Evolutionary conservation across 202 grass and related monocot genomes (phyloP), one percentile per base, ranked within the genome.

Genomic region (Cymbopogon flexuosus): DNA sequence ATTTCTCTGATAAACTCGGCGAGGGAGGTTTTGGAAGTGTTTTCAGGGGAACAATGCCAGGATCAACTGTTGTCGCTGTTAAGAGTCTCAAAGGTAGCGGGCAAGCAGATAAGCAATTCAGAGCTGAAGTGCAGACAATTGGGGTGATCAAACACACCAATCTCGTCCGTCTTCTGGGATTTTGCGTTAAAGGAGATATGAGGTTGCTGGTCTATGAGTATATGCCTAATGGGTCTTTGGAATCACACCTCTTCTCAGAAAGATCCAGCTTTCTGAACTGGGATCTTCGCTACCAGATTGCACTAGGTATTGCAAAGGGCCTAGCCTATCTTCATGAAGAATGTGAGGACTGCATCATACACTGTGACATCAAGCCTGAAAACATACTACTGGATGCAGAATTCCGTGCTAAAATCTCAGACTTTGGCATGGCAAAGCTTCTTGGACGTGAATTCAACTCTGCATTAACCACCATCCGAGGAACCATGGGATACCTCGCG

Each of bases 381-480:
- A 94, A 91, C 57, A 85, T 94, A 79, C 70, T 94, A 15, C 83
- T 94, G 2, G 86, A 94, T 68, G 45, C n/a, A 15, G 69, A 86
- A 4, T 89, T 93, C 29, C 68, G 83, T 3, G 66, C 88, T 12
- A 93, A 91, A 54, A 89, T 93, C 5, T 72, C 79, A 0, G 91
- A 93, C 77, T 93, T 93, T 13, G 91, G 91, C 43, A 89, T 93
- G 91, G 91, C 88, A 0, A 93, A 93, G 83, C 83, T 93, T 42
- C 75, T 93, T 31, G 80, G 80, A 0, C 85, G 88, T 62, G 88
- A 93, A 54, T 83, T 84, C 37, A 89, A 85, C 68, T 36, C 70
- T 12, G 86, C 82, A 18, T 16, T 94, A 72, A 94, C 88, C 33
- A 91, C 91, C 5, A 39, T 79, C 19, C 59, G 86, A 31, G 91